Conservation (phyloP, 2,329 filamentous ascomycete genomes). For the Microcyclospora tardicrescens region DNA sequence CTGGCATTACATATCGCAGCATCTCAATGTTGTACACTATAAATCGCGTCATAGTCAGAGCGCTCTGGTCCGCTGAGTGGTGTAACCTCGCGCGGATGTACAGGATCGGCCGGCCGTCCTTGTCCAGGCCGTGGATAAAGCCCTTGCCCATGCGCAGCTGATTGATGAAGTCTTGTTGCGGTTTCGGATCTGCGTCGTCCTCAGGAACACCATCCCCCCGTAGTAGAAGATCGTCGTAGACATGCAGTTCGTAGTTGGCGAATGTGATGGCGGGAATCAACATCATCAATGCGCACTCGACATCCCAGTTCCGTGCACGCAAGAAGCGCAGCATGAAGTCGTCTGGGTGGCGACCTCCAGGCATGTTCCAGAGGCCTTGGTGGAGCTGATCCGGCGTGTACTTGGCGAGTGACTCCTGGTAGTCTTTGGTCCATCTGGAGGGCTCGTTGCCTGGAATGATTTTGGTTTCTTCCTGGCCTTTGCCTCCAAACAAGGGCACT, state of each 20-base stretch:
- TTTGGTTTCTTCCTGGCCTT: too few relatives aligned
- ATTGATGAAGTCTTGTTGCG: conserved; percentile 62
- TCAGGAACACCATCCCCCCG: conserved; percentile 56
- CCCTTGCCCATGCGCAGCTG: conserved; percentile 88
- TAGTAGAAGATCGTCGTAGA: conserved; percentile 77
- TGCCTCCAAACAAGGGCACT: too few relatives aligned
- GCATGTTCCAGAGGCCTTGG: too few relatives aligned
- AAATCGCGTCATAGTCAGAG: conserved; percentile 70
- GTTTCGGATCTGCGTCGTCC: conserved; percentile 51
- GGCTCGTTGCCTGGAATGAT: too few relatives aligned
- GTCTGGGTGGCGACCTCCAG: conserved; percentile 50
- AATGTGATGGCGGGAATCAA: conserved; percentile 87
- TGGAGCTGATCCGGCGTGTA: too few relatives aligned
- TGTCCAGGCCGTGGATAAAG: conserved; percentile 79
- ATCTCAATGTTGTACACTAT: conserved; percentile 94
- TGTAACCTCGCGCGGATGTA: conserved; percentile 74
- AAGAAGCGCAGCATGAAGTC: conserved; percentile 73
- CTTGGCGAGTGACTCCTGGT: too few relatives aligned
- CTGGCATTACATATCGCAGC: conserved; percentile 63
- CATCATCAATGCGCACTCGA: conserved; percentile 88
- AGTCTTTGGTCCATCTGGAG: too few relatives aligned
- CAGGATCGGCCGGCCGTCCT: conserved; percentile 72
- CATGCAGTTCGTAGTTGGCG: conserved; percentile 68
- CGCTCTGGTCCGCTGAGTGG: conserved; percentile 65
- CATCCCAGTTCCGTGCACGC: conserved; percentile 88